A percentile compares a stretch with the other conserved stretches of the same genome.
Evolutionary conservation across 208 protist genomes (phyloP).

Genomic region (Porcisia deanei): DNA sequence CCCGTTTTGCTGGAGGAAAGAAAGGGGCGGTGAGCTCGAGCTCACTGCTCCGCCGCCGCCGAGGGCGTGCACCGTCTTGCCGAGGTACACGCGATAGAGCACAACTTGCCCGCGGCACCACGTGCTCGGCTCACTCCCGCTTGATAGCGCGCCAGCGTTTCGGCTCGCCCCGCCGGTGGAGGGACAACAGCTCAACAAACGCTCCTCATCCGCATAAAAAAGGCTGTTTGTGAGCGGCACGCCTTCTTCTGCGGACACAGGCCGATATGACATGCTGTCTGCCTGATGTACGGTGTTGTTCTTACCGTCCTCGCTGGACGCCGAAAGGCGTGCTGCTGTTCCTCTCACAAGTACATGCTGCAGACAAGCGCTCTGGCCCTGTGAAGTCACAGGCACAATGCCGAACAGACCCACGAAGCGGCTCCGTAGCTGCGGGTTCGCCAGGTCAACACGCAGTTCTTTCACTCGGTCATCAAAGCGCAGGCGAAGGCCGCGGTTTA

Average conservation of each 20-base stretch:
- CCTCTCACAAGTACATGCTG: constrained; percentile 51
- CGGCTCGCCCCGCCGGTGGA: background rate
- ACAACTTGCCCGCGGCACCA: constrained; percentile 31
- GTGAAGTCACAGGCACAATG: constrained; percentile 31
- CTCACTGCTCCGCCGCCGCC: constrained; percentile 5
- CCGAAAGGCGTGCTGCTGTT: background rate
- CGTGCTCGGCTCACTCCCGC: background rate
- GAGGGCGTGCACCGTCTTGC: constrained; percentile 32
- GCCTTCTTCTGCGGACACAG: constrained; percentile 43
- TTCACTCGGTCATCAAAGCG: constrained; percentile 84
- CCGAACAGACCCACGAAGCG: constrained; percentile 87
- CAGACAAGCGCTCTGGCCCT: constrained; percentile 47
- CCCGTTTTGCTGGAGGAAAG: constrained; percentile 35
- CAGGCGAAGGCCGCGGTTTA: constrained; percentile 76
- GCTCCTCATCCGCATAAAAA: constrained; percentile 81
- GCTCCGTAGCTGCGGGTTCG: constrained; percentile 58
- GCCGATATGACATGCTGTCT: constrained; percentile 3
- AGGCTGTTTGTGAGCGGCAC: constrained; percentile 90
- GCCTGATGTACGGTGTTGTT: background rate
- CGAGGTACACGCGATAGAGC: constrained; percentile 29
- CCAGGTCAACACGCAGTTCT: constrained; percentile 74
- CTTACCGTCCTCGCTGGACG: constrained; percentile 11
- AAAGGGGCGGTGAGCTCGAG: background rate
- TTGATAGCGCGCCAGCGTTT: background rate
- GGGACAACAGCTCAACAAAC: constrained; percentile 39